Evolutionary conservation across 2,329 filamentous ascomycete species (phyloP).

Genomic region (Aspergillus sp.): DNA sequence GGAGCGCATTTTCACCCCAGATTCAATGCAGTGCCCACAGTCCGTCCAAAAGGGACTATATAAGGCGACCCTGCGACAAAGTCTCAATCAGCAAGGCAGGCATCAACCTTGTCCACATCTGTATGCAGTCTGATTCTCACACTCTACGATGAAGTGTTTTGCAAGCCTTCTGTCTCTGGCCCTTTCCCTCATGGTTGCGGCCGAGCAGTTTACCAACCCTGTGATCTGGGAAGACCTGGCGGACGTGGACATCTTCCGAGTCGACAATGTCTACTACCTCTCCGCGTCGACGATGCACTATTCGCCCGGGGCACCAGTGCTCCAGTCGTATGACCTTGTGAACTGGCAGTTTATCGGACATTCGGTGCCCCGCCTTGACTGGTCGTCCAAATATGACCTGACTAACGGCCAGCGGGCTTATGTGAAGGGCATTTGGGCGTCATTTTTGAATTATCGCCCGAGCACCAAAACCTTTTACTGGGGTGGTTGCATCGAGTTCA

Average conservation of each 20-base stretch:
- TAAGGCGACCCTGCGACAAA: too few relatives aligned
- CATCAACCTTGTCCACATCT: too few relatives aligned
- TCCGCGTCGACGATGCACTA: constrained; percentile 58
- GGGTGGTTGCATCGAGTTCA: constrained; percentile 55
- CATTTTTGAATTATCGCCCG: constrained; percentile 51
- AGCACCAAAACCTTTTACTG: constrained; percentile 54
- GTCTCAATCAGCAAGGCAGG: too few relatives aligned
- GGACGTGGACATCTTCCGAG: constrained; percentile 54
- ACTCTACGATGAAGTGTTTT: too few relatives aligned
- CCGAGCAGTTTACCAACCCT: constrained; percentile 43
- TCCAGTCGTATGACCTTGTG: constrained; percentile 55
- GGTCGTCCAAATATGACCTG: constrained; percentile 50
- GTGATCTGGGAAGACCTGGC: constrained; percentile 57
- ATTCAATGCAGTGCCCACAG: too few relatives aligned
- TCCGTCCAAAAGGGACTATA: too few relatives aligned
- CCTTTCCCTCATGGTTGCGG: too few relatives aligned
- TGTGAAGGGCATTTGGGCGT: constrained; percentile 56
- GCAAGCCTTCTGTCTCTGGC: too few relatives aligned
- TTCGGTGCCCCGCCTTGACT: constrained; percentile 46
- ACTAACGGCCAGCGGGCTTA: constrained; percentile 45
- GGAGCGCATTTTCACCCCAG: too few relatives aligned
- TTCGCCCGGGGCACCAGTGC: constrained; percentile 55
- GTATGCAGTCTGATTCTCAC: too few relatives aligned
- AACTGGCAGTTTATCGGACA: constrained; percentile 50
- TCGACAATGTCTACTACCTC: constrained; percentile 53